Percentiles rank a stretch among this genome's conserved stretches.
These are phyloP conservation scores for Lecanicillium sp. DNA, from an alignment of 2,329 filamentous ascomycete genomes.

Conservation along the genomic window DNA sequence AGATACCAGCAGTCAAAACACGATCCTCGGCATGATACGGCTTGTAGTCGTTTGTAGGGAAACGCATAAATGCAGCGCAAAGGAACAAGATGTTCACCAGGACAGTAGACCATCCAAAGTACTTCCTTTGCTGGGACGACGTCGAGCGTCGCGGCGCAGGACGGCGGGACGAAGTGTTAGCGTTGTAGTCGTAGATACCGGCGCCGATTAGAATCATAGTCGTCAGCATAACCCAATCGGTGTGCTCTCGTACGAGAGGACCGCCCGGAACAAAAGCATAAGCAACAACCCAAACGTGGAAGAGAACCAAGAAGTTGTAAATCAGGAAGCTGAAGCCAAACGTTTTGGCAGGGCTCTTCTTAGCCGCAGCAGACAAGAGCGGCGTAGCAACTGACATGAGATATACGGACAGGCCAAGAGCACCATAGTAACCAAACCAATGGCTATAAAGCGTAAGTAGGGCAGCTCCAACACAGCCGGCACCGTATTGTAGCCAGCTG, in stretches of 20 bases:
- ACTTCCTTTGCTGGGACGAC: slow-evolving; percentile 40
- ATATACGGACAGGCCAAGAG: slow-evolving; percentile 66
- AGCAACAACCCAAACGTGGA: slow-evolving; percentile 97
- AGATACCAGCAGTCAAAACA: slow-evolving; percentile 87
- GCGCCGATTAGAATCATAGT: slow-evolving; percentile 80
- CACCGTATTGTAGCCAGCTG: slow-evolving; percentile 71
- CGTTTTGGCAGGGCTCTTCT: slow-evolving; percentile 66
- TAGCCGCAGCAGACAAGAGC: slow-evolving; percentile 67
- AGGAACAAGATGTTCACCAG: slow-evolving; percentile 73
- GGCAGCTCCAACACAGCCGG: slow-evolving; percentile 72
- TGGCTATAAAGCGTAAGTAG: slow-evolving; percentile 69
- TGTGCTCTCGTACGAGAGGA: slow-evolving; percentile 84
- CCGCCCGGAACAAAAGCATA: slow-evolving; percentile 97
- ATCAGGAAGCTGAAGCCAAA: slow-evolving; percentile 86
- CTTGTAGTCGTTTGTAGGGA: slow-evolving; percentile 85
- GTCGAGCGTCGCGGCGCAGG: slow-evolving; percentile 20
- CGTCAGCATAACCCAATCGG: slow-evolving; percentile 87
- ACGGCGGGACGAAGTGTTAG: slow-evolving; percentile 29
- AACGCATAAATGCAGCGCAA: slow-evolving; percentile 76
- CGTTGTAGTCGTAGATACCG: slow-evolving; percentile 68
- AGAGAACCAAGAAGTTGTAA: slow-evolving; percentile 92
- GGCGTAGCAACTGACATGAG: slow-evolving; percentile 72
- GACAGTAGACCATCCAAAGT: slow-evolving; percentile 52
- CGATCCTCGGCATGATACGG: slow-evolving; percentile 86
- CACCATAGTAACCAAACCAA: slow-evolving; percentile 89